Evolutionary conservation across 140 eudicot species (phyloP).

Genomic region (Stevia rebaudiana): DNA sequence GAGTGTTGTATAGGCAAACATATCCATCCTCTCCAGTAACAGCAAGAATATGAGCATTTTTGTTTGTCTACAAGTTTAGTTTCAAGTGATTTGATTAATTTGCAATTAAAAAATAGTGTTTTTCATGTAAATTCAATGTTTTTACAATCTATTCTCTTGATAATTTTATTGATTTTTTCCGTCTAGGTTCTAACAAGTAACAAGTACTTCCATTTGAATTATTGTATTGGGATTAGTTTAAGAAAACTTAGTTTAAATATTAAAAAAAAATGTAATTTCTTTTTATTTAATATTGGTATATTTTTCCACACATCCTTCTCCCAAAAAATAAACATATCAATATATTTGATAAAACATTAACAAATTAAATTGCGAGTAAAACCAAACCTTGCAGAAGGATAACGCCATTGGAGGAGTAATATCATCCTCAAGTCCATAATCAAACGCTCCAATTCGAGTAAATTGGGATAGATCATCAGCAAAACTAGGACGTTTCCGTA

Average conservation of each 20-base stretch:
- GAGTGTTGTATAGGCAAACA: slow-evolving; percentile 51
- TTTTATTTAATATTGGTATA: too few species aligned
- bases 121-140: neutral
- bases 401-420: slow-evolving; percentile 78
- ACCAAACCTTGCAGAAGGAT: slow-evolving; percentile 73
- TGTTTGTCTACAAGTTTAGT: too few species aligned
- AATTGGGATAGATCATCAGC: slow-evolving; percentile 17
- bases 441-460: slow-evolving; percentile 46
- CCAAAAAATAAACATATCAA: too few species aligned
- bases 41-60: slow-evolving; percentile 63
- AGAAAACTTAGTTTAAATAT: too few species aligned
- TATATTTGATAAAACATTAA: neutral
- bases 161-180: neutral
- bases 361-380: neutral
- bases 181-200: too few species aligned
- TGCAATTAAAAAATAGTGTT: too few species aligned
- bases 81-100: too few species aligned
- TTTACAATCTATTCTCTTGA: neutral
- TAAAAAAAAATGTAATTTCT: too few species aligned
- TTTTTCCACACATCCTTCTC: too few species aligned
- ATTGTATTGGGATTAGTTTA: too few species aligned
- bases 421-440: slow-evolving; percentile 36
- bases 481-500: slow-evolving; percentile 51
- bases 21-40: slow-evolving; percentile 77
- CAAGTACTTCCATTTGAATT: too few species aligned